Percentiles rank a stretch among this genome's conserved stretches.
phyloP scores from a whole-genome alignment of 2,329 filamentous ascomycete genomes.

The Didymella exigua region DNA sequence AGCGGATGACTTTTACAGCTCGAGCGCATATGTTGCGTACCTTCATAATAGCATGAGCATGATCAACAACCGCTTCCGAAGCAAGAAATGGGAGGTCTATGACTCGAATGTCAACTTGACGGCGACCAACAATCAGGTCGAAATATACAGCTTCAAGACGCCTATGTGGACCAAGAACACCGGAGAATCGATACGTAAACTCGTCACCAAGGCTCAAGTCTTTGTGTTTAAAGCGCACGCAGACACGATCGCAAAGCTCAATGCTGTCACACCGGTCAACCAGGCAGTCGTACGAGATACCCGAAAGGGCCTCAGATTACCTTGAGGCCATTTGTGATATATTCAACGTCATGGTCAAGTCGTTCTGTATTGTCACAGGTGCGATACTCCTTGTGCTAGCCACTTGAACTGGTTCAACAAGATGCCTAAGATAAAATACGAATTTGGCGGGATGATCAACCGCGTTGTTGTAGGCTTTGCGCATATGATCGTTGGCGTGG shows the following conservation, averaged over 20 bases:
- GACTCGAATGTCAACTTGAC: conserved; percentile 33
- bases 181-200: conserved; percentile 15
- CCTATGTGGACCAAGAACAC: conserved; percentile 31
- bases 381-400: conserved; percentile 59
- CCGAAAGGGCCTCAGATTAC: neutral
- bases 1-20: conserved; percentile 21
- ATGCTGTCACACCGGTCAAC: conserved; percentile 22
- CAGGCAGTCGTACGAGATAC: neutral
- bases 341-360: conserved; percentile 32
- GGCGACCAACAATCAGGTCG: conserved; percentile 27
- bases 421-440: conserved; percentile 34
- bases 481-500: conserved; percentile 27
- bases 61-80: conserved; percentile 27
- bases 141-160: conserved; percentile 23
- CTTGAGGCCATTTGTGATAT: conserved; percentile 29
- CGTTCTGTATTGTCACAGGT: conserved; percentile 34
- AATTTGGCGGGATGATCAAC: conserved; percentile 39
- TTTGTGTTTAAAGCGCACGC: conserved; percentile 35
- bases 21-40: conserved; percentile 10
- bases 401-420: conserved; percentile 62
- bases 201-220: conserved; percentile 31
- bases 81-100: conserved; percentile 30
- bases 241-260: conserved; percentile 32
- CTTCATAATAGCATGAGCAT: conserved; percentile 29
- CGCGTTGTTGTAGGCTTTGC: conserved; percentile 29